A percentile compares a stretch with the other conserved stretches of the same genome.
Evolutionary conservation across 164 flowering plant genomes (phyloP).

Genomic region (Macadamia tetraphylla): DNA sequence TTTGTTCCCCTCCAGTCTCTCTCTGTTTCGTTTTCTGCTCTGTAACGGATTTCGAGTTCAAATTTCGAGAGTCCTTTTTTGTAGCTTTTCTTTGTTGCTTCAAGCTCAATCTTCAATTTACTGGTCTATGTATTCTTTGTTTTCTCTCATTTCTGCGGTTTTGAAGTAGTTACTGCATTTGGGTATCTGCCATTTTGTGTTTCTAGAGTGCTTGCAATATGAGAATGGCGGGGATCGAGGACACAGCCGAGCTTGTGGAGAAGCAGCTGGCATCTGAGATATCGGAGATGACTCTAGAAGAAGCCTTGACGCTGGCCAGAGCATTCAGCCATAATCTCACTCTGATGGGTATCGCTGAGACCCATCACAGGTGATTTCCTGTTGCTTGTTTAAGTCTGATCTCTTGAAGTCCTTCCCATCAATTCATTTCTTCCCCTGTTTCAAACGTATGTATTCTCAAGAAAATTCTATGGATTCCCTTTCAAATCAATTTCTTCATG

Average conservation of each 20-base stretch:
- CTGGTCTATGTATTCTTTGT: background rate
- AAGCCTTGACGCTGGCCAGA: conserved; percentile 71
- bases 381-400: background rate
- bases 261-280: conserved; percentile 71
- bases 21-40: too few species aligned
- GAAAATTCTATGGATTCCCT: background rate
- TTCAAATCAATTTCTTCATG: conserved; percentile 7
- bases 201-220: conserved; percentile 68
- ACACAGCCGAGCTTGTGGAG: conserved; percentile 69
- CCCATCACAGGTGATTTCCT: conserved; percentile 67
- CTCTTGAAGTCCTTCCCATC: background rate
- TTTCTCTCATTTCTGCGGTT: background rate
- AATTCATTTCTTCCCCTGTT: background rate
- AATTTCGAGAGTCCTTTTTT: too few species aligned
- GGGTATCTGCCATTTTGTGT: conserved; percentile 4
- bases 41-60: too few species aligned
- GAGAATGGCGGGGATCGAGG: conserved; percentile 73
- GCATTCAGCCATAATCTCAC: conserved; percentile 82
- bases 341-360: conserved; percentile 86
- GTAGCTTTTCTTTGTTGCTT: too few species aligned
- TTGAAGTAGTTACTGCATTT: background rate
- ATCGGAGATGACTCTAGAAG: conserved; percentile 74
- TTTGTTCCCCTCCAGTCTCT: too few species aligned
- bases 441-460: background rate
- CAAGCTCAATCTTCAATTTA: background rate